Evolutionary conservation across 2,329 filamentous ascomycete species (phyloP).

Genomic region (Fusarium sarcochroum): DNA sequence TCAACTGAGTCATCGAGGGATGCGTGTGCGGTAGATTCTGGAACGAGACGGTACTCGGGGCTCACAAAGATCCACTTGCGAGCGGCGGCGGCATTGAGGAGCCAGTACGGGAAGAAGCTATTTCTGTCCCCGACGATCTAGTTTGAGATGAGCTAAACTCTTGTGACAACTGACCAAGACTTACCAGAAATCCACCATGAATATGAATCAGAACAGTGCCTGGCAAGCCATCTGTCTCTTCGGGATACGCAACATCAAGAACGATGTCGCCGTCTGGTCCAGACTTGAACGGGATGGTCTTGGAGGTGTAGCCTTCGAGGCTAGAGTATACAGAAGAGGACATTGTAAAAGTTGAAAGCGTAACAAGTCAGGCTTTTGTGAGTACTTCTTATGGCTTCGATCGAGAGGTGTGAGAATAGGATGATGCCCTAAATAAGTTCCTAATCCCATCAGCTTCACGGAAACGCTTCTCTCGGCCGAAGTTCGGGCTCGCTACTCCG

Average conservation of each 20-base stretch:
- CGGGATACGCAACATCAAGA: slow-evolving; percentile 39
- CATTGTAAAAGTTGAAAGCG: not conserved
- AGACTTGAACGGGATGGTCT: slow-evolving; percentile 35
- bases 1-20: slow-evolving; percentile 36
- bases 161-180: rapidly evolving
- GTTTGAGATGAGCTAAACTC: rapidly evolving
- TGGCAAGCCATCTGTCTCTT: slow-evolving; percentile 9
- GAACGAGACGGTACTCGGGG: slow-evolving; percentile 43
- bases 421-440: not conserved
- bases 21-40: slow-evolving; percentile 39
- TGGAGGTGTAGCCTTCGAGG: slow-evolving; percentile 35
- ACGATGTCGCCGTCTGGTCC: slow-evolving; percentile 24
- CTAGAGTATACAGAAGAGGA: not conserved
- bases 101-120: slow-evolving; percentile 41
- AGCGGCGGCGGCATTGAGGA: slow-evolving; percentile 31
- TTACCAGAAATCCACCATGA: slow-evolving; percentile 40
- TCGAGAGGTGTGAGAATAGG: not conserved
- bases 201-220: slow-evolving; percentile 40
- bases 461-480: not conserved
- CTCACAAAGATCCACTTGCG: slow-evolving; percentile 46
- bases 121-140: slow-evolving; percentile 43
- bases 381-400: not conserved
- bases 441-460: too few relatives aligned
- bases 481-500: slow-evolving; percentile 8
- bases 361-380: rapidly evolving